Conservation (phyloP, 768 basidiomycete genomes). For the Lactifluus piperatus region DNA sequence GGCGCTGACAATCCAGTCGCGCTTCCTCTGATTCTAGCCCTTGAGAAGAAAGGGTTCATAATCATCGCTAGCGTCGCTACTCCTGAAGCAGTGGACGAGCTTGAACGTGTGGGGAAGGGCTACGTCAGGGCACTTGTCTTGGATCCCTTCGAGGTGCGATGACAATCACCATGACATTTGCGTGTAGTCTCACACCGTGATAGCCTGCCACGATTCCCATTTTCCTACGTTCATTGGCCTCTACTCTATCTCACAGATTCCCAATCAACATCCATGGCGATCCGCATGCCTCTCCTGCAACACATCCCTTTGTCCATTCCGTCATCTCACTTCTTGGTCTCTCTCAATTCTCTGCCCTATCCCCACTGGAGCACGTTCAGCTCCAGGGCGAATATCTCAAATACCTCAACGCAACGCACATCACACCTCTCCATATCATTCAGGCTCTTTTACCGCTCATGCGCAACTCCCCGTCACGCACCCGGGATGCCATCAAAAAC, state of each 20-base stretch:
- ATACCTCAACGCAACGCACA: slow-evolving; percentile 64
- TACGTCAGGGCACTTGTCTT: slow-evolving; percentile 76
- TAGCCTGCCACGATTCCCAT: slow-evolving; percentile 64
- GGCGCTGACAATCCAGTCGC: slow-evolving; percentile 73
- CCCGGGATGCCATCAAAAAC: slow-evolving; percentile 44
- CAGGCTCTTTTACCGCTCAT: slow-evolving; percentile 72
- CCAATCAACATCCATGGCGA: slow-evolving; percentile 74
- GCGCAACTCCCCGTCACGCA: slow-evolving; percentile 52
- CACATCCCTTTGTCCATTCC: slow-evolving; percentile 66
- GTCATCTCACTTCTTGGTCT: slow-evolving; percentile 70
- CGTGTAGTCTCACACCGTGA: neutral
- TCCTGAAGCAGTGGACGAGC: slow-evolving; percentile 49
- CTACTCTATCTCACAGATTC: slow-evolving; percentile 74
- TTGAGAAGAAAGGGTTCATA: slow-evolving; percentile 75
- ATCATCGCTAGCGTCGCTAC: slow-evolving; percentile 73
- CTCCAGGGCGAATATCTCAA: slow-evolving; percentile 56
- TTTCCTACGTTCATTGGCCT: slow-evolving; percentile 74
- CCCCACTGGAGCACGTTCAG: slow-evolving; percentile 65
- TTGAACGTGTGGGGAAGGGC: slow-evolving; percentile 63
- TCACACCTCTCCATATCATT: slow-evolving; percentile 68
- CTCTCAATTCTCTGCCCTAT: slow-evolving; percentile 30
- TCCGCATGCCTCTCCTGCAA: slow-evolving; percentile 58
- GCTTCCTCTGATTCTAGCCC: slow-evolving; percentile 59
- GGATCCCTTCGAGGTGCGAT: slow-evolving; percentile 63
- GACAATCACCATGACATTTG: neutral